Evolutionary conservation across 2,329 filamentous ascomycete genomes (phyloP).

Genomic region (Aspergillus amoenus): DNA sequence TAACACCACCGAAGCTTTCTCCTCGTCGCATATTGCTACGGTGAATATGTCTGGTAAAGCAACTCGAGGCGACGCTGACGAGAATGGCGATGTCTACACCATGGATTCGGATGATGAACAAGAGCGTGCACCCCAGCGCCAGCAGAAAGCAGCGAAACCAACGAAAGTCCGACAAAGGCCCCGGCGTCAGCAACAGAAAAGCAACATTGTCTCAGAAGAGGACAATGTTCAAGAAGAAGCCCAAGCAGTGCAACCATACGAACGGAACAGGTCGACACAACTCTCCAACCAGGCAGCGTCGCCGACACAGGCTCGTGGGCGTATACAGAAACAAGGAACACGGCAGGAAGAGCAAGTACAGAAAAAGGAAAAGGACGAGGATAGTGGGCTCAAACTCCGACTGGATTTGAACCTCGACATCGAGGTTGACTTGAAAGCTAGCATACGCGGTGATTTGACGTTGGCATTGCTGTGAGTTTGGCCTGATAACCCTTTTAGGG

Average conservation of each 20-base stretch:
- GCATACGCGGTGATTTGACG: slow-evolving; percentile 80
- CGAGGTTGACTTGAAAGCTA: slow-evolving; percentile 81
- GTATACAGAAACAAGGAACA: background rate
- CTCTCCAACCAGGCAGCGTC: background rate
- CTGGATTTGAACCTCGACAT: slow-evolving; percentile 79
- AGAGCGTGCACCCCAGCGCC: background rate
- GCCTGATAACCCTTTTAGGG: background rate
- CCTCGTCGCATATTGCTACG: background rate
- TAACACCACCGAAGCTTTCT: background rate
- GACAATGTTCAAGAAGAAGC: background rate
- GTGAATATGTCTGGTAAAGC: background rate
- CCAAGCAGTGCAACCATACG: background rate
- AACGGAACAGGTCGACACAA: background rate
- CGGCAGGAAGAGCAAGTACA: background rate
- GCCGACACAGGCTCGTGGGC: background rate
- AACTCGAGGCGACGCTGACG: background rate
- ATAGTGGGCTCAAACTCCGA: slow-evolving; percentile 53
- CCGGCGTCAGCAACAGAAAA: background rate
- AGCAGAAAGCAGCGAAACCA: background rate
- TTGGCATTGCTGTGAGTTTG: slow-evolving; percentile 70
- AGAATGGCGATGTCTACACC: background rate
- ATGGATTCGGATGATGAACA: background rate
- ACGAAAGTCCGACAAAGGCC: background rate
- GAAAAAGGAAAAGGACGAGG: background rate
- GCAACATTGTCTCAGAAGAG: no score